Evolutionary conservation across 2,329 filamentous ascomycete species (phyloP), one percentile per base, ranked within the genome.

Genomic region (Davidsoniella virescens): DNA sequence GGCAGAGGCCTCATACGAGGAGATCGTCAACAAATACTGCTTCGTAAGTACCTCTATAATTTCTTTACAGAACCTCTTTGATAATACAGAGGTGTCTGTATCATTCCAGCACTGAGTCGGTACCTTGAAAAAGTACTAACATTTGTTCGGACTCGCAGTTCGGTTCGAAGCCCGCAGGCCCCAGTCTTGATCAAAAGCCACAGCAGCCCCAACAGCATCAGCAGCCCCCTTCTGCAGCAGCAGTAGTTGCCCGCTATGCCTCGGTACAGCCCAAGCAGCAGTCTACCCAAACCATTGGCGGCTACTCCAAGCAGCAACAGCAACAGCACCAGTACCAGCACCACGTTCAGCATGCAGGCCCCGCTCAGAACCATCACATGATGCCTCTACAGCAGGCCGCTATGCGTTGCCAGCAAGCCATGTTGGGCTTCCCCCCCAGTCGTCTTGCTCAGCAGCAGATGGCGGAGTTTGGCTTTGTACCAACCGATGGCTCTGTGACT

Each of bases 11-110:
- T 88, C 90, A 54, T 96, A 98, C 65, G 86, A 93, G 67, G 92
- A 98, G 68, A 76, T 98, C 57, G 84, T 98, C 65, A 88, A 94
- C 72, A 95, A 94, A 72, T 98, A 94, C 74, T 98, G 92, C 75
- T 98, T 96, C 78, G 90, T 95, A 90, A 80, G 90, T 94, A 52
- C 26, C 47, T 25, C 38, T 16, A 40, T 40, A 20, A 18, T 36
- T 37, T 17, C 9, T 36, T 29, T n/a, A n/a, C n/a, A 37, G 10
- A 33, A 42, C 25, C 25, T 17, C 29, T 44, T 2, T 12, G 5
- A 36, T n/a, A 7, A 33, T 9, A 12, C 17, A 12, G 8, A 33
- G 29, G 29, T 12, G 8, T 33, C 29, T 33, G 29, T 12, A 33
- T 33, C 8, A 4, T 8, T 33, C 9, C 29, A 33, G 3, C 12